Conservation (phyloP, 768 basidiomycete species). For the Boletus rubescentipes region DNA sequence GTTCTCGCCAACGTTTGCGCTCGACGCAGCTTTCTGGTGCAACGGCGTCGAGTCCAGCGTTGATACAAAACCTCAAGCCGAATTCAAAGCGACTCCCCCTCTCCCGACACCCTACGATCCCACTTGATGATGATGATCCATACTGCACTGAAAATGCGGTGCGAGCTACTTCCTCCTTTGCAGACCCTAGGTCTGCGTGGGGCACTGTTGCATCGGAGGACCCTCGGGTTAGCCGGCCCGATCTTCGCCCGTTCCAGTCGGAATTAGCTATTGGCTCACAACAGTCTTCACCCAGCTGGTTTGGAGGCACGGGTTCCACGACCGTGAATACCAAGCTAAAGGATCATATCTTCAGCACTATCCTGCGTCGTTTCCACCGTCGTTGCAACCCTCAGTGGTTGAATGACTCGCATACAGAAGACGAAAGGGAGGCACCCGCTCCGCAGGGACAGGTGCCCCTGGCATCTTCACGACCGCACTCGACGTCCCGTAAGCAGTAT, state of each 20-base stretch:
- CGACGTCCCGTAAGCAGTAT: slow-evolving; percentile 16
- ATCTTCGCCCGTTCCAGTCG: slow-evolving; percentile 41
- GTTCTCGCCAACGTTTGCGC: slow-evolving; percentile 38
- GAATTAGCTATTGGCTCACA: slow-evolving; percentile 35
- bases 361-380: slow-evolving; percentile 72
- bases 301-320: slow-evolving; percentile 90
- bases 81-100: slow-evolving; percentile 41
- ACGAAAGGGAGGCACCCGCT: slow-evolving; percentile 53
- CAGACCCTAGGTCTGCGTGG: slow-evolving; percentile 21
- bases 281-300: slow-evolving; percentile 49
- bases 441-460: slow-evolving; percentile 36
- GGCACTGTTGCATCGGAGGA: slow-evolving; percentile 24
- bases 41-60: slow-evolving; percentile 71
- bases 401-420: slow-evolving; percentile 47
- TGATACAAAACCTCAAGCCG: slow-evolving; percentile 36
- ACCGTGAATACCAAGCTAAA: slow-evolving; percentile 91
- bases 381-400: slow-evolving; percentile 36
- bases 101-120: slow-evolving; percentile 38
- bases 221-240: slow-evolving; percentile 27
- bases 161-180: slow-evolving; percentile 29
- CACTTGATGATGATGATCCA: slow-evolving; percentile 40
- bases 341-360: slow-evolving; percentile 92
- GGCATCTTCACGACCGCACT: slow-evolving; percentile 8
- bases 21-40: slow-evolving; percentile 47
- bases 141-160: slow-evolving; percentile 43